Evolutionary conservation across 2,329 filamentous ascomycete species (phyloP).

Genomic region (Botrytis pseudocinerea): DNA sequence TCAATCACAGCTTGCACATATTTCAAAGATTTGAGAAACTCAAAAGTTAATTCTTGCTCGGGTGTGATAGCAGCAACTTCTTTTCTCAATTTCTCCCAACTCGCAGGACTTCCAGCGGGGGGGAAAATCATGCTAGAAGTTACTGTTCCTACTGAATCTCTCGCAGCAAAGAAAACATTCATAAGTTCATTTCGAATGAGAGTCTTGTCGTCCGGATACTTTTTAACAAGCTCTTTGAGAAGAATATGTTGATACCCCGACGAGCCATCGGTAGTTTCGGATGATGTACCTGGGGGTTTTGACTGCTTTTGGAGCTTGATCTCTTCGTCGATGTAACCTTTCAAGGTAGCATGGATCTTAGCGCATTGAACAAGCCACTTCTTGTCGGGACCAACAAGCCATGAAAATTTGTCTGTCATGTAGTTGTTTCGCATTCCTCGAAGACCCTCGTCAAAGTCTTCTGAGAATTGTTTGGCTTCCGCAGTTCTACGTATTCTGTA

Average conservation of each 20-base stretch:
- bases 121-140: conserved; percentile 31
- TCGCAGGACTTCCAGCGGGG: conserved; percentile 37
- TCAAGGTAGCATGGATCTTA: conserved; percentile 24
- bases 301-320: conserved; percentile 11
- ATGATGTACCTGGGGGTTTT: neutral
- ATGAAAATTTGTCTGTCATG: conserved; percentile 21
- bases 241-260: conserved; percentile 43
- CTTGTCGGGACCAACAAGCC: conserved; percentile 17
- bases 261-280: neutral
- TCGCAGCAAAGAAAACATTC: conserved; percentile 34
- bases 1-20: conserved; percentile 58
- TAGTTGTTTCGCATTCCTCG: conserved; percentile 24
- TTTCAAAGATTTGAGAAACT: conserved; percentile 51
- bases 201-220: conserved; percentile 45
- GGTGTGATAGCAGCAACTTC: conserved; percentile 39
- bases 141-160: too few relatives aligned
- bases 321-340: conserved; percentile 28
- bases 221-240: conserved; percentile 49
- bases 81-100: conserved; percentile 37
- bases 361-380: conserved; percentile 22
- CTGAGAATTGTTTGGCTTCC: conserved; percentile 17
- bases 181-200: conserved; percentile 41
- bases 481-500: neutral
- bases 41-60: conserved; percentile 46
- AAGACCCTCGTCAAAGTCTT: conserved; percentile 25